These are phyloP conservation scores for Aspergillus transmontanensis DNA, from an alignment of 2,329 filamentous ascomycete species.

Conservation along the genomic window DNA sequence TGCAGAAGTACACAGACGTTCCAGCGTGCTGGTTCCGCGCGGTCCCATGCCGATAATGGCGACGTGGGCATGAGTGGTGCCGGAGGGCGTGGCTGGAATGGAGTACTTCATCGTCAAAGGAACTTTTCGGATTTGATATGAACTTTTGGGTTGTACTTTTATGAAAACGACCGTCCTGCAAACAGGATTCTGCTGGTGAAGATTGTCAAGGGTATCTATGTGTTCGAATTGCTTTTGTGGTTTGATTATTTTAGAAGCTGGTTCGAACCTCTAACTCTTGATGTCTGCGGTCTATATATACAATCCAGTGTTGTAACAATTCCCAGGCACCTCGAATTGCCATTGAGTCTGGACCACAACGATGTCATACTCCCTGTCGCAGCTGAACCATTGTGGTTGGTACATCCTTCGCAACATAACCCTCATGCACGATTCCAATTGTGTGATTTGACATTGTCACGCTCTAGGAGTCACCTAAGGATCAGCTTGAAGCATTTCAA, in stretches of 20 bases:
- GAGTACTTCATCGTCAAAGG: conserved; percentile 2
- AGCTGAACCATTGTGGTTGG: neutral
- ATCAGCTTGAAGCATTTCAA: neutral
- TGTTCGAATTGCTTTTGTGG: neutral
- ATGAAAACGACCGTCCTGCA: neutral
- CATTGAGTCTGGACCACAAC: neutral
- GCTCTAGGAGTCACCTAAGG: neutral
- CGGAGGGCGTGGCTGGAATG: neutral
- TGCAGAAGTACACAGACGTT: neutral
- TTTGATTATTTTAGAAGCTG: neutral
- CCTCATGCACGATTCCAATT: neutral
- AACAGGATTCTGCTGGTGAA: neutral
- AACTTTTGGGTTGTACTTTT: neutral
- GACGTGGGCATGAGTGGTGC: neutral
- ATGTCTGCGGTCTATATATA: neutral
- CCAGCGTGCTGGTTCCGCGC: neutral
- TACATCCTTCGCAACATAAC: neutral
- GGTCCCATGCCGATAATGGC: neutral
- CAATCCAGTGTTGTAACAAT: neutral
- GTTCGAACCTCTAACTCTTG: neutral
- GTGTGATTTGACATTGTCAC: neutral
- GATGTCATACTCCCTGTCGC: neutral
- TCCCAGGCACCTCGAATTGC: neutral
- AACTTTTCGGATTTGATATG: neutral
- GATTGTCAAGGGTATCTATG: neutral